A percentile compares a stretch with the other conserved stretches of the same genome.
phyloP scores from a whole-genome alignment of 305 asterid genomes.

The Plantago coronopus region DNA sequence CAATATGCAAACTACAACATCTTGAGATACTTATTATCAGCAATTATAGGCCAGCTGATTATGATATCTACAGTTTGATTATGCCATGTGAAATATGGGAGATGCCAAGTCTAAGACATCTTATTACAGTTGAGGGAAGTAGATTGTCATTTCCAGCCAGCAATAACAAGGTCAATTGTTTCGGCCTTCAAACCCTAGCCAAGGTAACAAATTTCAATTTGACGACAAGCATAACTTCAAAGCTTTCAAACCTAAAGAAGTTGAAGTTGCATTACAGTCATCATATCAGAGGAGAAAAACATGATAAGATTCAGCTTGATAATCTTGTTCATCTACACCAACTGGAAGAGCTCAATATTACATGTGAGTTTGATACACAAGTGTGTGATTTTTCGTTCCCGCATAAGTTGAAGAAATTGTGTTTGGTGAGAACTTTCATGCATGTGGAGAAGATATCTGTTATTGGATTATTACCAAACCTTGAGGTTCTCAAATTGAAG shows the following conservation, averaged over 20 bases:
- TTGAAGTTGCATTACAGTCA: not conserved
- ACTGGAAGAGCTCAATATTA: not conserved
- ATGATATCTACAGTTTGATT: no score
- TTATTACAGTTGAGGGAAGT: not conserved
- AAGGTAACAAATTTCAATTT: not conserved
- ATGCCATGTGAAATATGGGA: conserved; percentile 9
- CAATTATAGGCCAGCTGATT: no score
- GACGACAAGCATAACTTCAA: not conserved
- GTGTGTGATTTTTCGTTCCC: conserved; percentile 23
- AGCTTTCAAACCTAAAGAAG: conserved; percentile 13
- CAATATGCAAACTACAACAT: no score
- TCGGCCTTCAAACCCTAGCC: conserved; percentile 3
- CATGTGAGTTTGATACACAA: not conserved
- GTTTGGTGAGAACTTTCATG: not conserved
- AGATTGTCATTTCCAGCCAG: not conserved
- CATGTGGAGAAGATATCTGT: not conserved
- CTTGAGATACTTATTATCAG: not conserved
- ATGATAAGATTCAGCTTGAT: conserved; percentile 16
- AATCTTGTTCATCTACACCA: no score
- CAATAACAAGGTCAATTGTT: not conserved
- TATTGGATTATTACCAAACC: conserved; percentile 21
- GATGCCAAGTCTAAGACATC: conserved; percentile 8
- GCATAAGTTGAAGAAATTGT: conserved; percentile 2
- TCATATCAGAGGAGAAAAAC: not conserved
- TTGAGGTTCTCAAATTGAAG: conserved; percentile 29